Conservation (phyloP, 805 yeast species). For the Kodamaea laetipori region DNA sequence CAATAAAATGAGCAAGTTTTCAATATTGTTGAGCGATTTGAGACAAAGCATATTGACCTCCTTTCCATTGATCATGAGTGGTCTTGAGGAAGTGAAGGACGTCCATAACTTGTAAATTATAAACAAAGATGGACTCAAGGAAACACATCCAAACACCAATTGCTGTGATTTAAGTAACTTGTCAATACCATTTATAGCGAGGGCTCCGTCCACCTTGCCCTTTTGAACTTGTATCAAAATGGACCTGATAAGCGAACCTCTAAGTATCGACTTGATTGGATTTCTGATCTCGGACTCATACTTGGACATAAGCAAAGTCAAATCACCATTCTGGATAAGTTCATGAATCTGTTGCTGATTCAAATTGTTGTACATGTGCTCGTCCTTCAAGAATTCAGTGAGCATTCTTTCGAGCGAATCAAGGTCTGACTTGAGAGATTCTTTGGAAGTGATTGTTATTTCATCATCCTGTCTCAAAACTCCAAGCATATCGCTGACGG, state of each 20-base stretch:
- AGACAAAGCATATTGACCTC: constrained; percentile 37
- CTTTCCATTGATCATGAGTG: constrained; percentile 34
- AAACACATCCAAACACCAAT: constrained; percentile 88
- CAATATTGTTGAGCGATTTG: constrained; percentile 58
- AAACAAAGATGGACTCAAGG: constrained; percentile 77
- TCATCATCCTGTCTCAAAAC: constrained; percentile 87
- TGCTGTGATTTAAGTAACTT: constrained; percentile 87
- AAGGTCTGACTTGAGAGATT: constrained; percentile 75
- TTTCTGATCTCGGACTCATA: constrained; percentile 75
- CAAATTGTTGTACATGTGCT: constrained; percentile 19
- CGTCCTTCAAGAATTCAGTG: constrained; percentile 57
- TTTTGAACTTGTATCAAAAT: constrained; percentile 91
- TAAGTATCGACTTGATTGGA: constrained; percentile 64
- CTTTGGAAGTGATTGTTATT: constrained; percentile 76
- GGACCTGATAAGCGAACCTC: constrained; percentile 75
- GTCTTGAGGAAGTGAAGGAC: constrained; percentile 37
- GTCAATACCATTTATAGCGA: constrained; percentile 90
- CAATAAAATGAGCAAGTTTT: constrained; percentile 45
- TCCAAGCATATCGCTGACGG: constrained; percentile 66
- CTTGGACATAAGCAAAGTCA: constrained; percentile 74
- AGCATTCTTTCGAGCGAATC: constrained; percentile 88
- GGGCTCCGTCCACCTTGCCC: constrained; percentile 90
- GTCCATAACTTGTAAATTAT: constrained; percentile 51
- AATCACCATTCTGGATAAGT: constrained; percentile 69
- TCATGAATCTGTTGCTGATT: constrained; percentile 37